These are phyloP conservation scores for Lipomyces anomalus DNA, from an alignment of 805 yeast genomes.

Conservation along the genomic window DNA sequence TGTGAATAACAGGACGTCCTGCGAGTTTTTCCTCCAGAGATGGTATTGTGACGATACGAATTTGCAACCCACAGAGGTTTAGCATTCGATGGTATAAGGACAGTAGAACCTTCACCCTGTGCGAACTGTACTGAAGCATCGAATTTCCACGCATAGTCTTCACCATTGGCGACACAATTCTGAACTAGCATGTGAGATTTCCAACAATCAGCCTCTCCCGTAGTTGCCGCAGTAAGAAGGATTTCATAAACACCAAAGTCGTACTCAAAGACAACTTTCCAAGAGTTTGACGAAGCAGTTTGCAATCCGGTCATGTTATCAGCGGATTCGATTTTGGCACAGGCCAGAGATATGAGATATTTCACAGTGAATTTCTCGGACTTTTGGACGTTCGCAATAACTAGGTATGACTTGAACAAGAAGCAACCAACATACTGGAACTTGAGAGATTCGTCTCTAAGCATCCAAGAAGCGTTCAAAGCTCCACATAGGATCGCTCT, in stretches of 20 bases:
- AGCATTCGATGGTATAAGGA: slow-evolving; percentile 1
- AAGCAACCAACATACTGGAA: slow-evolving; percentile 15
- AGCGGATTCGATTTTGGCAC: slow-evolving; percentile 6
- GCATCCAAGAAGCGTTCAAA: slow-evolving; percentile 19
- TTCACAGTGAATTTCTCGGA: slow-evolving; percentile 10
- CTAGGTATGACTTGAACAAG: slow-evolving; percentile 20
- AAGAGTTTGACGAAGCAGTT: slow-evolving; percentile 8
- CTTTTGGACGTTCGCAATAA: slow-evolving; percentile 9
- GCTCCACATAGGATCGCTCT: slow-evolving; percentile 19
- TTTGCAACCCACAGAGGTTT: slow-evolving; percentile 10
- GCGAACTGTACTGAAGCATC: not conserved
- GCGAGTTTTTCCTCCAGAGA: not conserved
- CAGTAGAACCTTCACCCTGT: slow-evolving; percentile 5
- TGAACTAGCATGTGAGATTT: slow-evolving; percentile 5
- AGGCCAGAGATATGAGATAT: slow-evolving; percentile 16
- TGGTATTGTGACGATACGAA: not conserved
- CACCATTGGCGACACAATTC: slow-evolving; percentile 8
- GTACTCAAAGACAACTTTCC: slow-evolving; percentile 19
- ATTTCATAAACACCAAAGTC: slow-evolving; percentile 17
- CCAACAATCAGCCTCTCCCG: slow-evolving; percentile 16
- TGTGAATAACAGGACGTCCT: not conserved
- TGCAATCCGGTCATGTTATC: slow-evolving; percentile 10
- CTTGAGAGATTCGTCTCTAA: slow-evolving; percentile 6
- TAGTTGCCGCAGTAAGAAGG: slow-evolving; percentile 17
- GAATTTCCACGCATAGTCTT: slow-evolving; percentile 8